Evolutionary conservation across 495 filamentous ascomycete species (phyloP).

Genomic region (Rostrohypoxylon terebratum): DNA sequence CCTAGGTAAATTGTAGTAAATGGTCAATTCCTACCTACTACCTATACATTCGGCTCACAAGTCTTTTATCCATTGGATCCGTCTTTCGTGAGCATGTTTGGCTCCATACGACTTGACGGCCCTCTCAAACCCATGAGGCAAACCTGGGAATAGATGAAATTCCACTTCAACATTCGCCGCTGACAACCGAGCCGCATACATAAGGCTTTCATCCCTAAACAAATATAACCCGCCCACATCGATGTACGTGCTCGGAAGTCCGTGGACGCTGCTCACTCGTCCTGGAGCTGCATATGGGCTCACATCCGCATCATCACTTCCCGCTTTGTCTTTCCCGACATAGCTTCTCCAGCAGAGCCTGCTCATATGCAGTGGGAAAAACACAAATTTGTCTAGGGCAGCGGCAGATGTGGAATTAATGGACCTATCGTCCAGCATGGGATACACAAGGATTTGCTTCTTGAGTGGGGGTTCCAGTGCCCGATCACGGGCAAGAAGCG

Average conservation of each 20-base stretch:
- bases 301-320: slow-evolving; percentile 19
- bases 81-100: slow-evolving; percentile 26
- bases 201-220: slow-evolving; percentile 54
- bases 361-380: slow-evolving; percentile 3
- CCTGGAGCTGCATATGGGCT: slow-evolving; percentile 43
- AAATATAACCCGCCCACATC: slow-evolving; percentile 47
- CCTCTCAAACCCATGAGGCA: slow-evolving; percentile 43
- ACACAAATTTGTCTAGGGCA: slow-evolving; percentile 8
- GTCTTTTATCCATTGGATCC: slow-evolving; percentile 26
- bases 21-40: too few relatives aligned
- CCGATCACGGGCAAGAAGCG: slow-evolving; percentile 45
- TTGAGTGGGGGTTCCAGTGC: slow-evolving; percentile 33
- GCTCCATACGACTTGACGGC: slow-evolving; percentile 9
- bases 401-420: not conserved
- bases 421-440: slow-evolving; percentile 49
- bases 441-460: slow-evolving; percentile 46
- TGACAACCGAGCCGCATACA: slow-evolving; percentile 50
- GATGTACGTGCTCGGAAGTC: slow-evolving; percentile 48
- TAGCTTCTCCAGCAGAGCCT: slow-evolving; percentile 35
- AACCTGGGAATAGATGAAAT: slow-evolving; percentile 56
- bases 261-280: slow-evolving; percentile 35
- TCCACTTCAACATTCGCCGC: slow-evolving; percentile 52
- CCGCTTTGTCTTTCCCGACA: slow-evolving; percentile 25
- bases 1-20: too few relatives aligned
- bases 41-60: too few relatives aligned